Evolutionary conservation across 495 filamentous ascomycete species (phyloP), one percentile per base, ranked within the genome.

Genomic region (Bacidia gigantensis): DNA sequence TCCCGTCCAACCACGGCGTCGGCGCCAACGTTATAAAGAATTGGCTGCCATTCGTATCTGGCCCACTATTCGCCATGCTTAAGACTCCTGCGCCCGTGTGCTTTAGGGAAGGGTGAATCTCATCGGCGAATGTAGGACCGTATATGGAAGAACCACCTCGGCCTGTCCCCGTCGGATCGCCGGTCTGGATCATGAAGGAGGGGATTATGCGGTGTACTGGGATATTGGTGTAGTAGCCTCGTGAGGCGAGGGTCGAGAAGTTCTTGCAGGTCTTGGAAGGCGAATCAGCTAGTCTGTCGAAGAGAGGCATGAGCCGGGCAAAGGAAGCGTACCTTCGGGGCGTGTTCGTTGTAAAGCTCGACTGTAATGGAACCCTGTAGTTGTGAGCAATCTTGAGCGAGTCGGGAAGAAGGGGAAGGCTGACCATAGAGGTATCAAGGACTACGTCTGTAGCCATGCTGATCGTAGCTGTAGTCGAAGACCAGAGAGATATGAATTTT

Each of bases 171-270:
- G 92, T 96, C 5, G 92, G 92, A 69, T 98, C 92, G 40, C 92
- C 92, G 47, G 84, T 86, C 71, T 98, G 92, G 53, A 93, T 78
- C 92, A 97, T 97, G 73, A 98, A 98, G 67, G 87, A 81, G 26
- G 86, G 79, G 63, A 97, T 97, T 50, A 98, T 81, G 59, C 92
- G 88, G 74, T 98, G 92, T 78, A 98, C 89, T 65, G 87, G 67
- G 53, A 82, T 73, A 63, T 66, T 67, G 67, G 89, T 79, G 78
- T 94, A 98, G 76, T 95, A 97, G 44, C 86, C 85, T 48, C 88
- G 73, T 44, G 72, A 64, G 17, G 82, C 81, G 42, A 97, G 84
- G 7, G 80, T 84, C 48, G 72, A 60, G 68, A 98, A 97, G 74
- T 97, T 97, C 43, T 76, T 75, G 77, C 89, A 95, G 3, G 93